Conservation (phyloP, 2,329 filamentous ascomycete genomes). For the Chlorencoelia australis region DNA sequence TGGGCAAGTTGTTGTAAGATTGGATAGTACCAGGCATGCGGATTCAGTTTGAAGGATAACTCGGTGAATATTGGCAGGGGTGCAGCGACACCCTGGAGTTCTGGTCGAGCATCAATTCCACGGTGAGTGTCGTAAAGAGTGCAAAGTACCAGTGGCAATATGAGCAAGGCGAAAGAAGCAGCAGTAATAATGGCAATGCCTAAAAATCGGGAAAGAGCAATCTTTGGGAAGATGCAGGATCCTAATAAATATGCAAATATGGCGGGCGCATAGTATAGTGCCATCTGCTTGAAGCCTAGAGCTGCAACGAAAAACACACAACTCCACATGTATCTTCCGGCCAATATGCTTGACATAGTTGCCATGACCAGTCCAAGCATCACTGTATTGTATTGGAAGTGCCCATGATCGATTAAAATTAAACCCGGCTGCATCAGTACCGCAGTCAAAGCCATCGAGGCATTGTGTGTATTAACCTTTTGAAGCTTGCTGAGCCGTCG, state of each 20-base stretch:
- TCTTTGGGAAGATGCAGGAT: slow-evolving; percentile 65
- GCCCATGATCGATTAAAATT: slow-evolving; percentile 89
- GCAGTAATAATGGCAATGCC: slow-evolving; percentile 66
- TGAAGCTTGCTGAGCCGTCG: slow-evolving; percentile 69
- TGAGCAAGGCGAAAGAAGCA: slow-evolving; percentile 61
- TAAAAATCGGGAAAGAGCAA: slow-evolving; percentile 59
- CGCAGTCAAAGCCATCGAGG: slow-evolving; percentile 75
- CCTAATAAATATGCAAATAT: slow-evolving; percentile 89
- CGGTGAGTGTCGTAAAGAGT: slow-evolving; percentile 58
- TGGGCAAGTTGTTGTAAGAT: slow-evolving; percentile 71
- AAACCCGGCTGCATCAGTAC: slow-evolving; percentile 86
- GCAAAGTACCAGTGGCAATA: slow-evolving; percentile 66
- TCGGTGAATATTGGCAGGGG: slow-evolving; percentile 53
- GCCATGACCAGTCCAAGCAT: slow-evolving; percentile 90
- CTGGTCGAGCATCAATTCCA: slow-evolving; percentile 47
- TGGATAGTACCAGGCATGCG: slow-evolving; percentile 61
- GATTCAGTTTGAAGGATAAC: slow-evolving; percentile 49
- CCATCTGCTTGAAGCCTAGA: slow-evolving; percentile 99
- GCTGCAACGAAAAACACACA: slow-evolving; percentile 89
- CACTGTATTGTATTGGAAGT: slow-evolving; percentile 97
- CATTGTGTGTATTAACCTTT: slow-evolving; percentile 70
- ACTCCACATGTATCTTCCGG: slow-evolving; percentile 76
- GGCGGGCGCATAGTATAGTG: slow-evolving; percentile 87
- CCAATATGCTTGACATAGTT: slow-evolving; percentile 79
- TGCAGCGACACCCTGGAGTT: slow-evolving; percentile 46